Conservation (phyloP, 1,139 yeast species). For the Kurtzmaniella natalensis region DNA sequence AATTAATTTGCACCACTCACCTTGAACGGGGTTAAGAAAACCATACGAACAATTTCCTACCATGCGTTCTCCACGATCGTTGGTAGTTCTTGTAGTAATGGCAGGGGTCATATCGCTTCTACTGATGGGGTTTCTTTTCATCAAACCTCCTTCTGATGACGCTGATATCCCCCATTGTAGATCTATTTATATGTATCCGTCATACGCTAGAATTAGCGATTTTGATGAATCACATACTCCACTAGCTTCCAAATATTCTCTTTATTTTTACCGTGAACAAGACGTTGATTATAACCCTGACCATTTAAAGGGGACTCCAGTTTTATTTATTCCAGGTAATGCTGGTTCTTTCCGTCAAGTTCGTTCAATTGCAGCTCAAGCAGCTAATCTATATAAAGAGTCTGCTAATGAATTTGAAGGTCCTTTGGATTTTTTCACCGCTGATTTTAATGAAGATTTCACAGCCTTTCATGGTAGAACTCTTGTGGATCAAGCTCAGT, state of each 20-base stretch:
- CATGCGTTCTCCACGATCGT: slow-evolving; percentile 10
- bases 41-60: too few species aligned
- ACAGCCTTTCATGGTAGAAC: slow-evolving; percentile 97
- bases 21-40: too few species aligned
- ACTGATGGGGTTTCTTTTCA: slow-evolving; percentile 17
- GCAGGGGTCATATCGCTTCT: slow-evolving; percentile 16
- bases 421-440: slow-evolving; percentile 75
- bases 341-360: slow-evolving; percentile 94
- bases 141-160: slow-evolving; percentile 18
- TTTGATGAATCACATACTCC: slow-evolving; percentile 70
- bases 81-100: slow-evolving; percentile 10
- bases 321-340: slow-evolving; percentile 91
- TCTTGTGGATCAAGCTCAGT: slow-evolving; percentile 90
- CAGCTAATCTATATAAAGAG: slow-evolving; percentile 40
- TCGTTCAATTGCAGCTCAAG: slow-evolving; percentile 83
- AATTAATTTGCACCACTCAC: too few species aligned
- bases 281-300: slow-evolving; percentile 59
- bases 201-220: slow-evolving; percentile 67
- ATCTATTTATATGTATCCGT: slow-evolving; percentile 68
- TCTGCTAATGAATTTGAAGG: slow-evolving; percentile 24
- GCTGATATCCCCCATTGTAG: slow-evolving; percentile 46
- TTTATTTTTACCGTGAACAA: slow-evolving; percentile 77
- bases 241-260: slow-evolving; percentile 73
- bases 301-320: slow-evolving; percentile 72
- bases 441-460: slow-evolving; percentile 93